Evolutionary conservation across 2,329 filamentous ascomycete genomes (phyloP).

Genomic region (Aphanocladium album): DNA sequence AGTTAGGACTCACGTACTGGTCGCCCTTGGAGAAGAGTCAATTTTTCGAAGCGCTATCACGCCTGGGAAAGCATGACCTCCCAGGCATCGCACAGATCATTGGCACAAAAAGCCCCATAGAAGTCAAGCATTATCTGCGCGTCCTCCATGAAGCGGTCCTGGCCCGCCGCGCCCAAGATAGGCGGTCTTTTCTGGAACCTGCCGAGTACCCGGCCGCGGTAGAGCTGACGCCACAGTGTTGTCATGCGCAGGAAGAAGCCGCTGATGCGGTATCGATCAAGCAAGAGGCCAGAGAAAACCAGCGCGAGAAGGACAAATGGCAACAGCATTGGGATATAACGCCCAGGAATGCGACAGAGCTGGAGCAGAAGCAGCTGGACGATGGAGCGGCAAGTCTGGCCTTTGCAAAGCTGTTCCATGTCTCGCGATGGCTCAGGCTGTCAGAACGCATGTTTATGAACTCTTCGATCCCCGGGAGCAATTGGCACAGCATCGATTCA

Average conservation of each 20-base stretch:
- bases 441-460: constrained; percentile 75
- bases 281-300: constrained; percentile 59
- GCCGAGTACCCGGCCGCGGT: constrained; percentile 64
- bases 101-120: constrained; percentile 65
- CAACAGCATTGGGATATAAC: constrained; percentile 63
- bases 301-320: constrained; percentile 55
- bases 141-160: constrained; percentile 51
- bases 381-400: constrained; percentile 30
- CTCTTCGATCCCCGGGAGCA: constrained; percentile 51
- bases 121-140: constrained; percentile 66
- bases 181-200: constrained; percentile 32
- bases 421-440: constrained; percentile 57
- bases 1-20: constrained; percentile 70
- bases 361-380: constrained; percentile 22
- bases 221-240: constrained; percentile 65
- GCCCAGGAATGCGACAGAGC: constrained; percentile 27
- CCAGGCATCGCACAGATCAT: constrained; percentile 58
- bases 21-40: constrained; percentile 61
- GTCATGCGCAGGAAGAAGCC: constrained; percentile 58
- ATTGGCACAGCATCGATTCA: constrained; percentile 61
- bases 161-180: constrained; percentile 32
- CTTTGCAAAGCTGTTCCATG: constrained; percentile 53
- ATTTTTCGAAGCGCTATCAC: constrained; percentile 62
- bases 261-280: constrained; percentile 61
- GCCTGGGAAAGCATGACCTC: constrained; percentile 59